Evolutionary conservation across 1,284 basidiomycete genomes (phyloP).

Genomic region (Irpex sp.): DNA sequence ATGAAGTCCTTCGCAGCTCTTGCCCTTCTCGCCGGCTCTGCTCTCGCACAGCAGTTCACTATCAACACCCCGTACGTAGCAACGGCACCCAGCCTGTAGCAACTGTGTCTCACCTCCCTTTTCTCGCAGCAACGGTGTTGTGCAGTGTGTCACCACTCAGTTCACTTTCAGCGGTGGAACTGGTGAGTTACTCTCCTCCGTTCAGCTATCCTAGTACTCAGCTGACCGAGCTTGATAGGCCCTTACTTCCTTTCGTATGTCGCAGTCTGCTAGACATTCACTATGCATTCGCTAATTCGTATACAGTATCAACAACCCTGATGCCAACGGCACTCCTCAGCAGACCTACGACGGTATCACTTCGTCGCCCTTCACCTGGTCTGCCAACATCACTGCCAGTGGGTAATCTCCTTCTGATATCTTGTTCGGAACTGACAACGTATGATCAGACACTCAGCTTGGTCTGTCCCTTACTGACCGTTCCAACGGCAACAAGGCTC

Average conservation of each 20-base stretch:
- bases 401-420: slow-evolving; percentile 1
- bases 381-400: slow-evolving; percentile 23
- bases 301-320: slow-evolving; percentile 24
- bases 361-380: slow-evolving; percentile 25
- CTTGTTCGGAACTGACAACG: not conserved
- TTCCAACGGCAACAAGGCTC: slow-evolving; percentile 38
- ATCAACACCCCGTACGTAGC: slow-evolving; percentile 30
- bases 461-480: slow-evolving; percentile 52
- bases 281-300: not conserved
- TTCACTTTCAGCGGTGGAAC: slow-evolving; percentile 24
- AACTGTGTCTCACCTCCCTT: not conserved
- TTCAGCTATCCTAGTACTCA: not conserved
- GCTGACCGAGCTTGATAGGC: not conserved
- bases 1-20: slow-evolving; percentile 20
- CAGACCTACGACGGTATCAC: slow-evolving; percentile 23
- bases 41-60: slow-evolving; percentile 20
- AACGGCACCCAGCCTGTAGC: not conserved
- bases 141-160: slow-evolving; percentile 25
- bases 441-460: slow-evolving; percentile 38
- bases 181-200: slow-evolving; percentile 15
- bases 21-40: slow-evolving; percentile 20
- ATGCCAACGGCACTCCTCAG: slow-evolving; percentile 20
- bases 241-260: not conserved
- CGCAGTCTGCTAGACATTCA: not conserved
- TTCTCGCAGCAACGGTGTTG: slow-evolving; percentile 16